Conservation (phyloP, 306 rosid species). For the Dryas octopetala region DNA sequence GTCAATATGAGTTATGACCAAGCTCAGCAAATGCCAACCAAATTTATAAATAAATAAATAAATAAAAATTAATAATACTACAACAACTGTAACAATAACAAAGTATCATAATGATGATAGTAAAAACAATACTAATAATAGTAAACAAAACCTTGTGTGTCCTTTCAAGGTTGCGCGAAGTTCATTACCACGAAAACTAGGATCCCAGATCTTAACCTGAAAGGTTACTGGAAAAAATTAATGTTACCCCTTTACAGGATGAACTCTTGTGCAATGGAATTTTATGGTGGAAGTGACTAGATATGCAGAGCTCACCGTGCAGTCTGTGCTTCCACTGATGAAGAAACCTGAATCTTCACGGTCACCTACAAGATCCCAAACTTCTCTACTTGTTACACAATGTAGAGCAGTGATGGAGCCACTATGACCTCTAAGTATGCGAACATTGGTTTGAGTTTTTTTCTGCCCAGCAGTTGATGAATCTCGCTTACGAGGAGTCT, state of each 20-base stretch:
- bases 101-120: not conserved
- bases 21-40: not conserved
- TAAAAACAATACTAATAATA: not conserved
- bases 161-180: conserved; percentile 95
- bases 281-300: conserved; percentile 13
- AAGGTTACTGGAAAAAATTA: conserved; percentile 29
- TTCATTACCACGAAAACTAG: conserved; percentile 95
- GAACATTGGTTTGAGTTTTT: conserved; percentile 91
- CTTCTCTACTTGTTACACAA: conserved; percentile 96
- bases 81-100: not conserved
- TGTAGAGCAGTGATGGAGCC: conserved; percentile 95
- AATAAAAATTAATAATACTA: not conserved
- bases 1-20: not conserved
- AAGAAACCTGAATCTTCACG: conserved; percentile 99
- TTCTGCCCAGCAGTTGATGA: conserved; percentile 68
- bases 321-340: conserved; percentile 95
- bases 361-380: conserved; percentile 99
- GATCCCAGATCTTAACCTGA: conserved; percentile 99
- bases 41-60: not conserved
- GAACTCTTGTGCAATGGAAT: conserved; percentile 20
- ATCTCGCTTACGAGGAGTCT: conserved; percentile 74
- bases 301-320: conserved; percentile 60
- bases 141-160: conserved; percentile 68
- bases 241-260: conserved; percentile 21
- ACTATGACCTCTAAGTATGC: conserved; percentile 90